Base-by-base conservation (phyloP, 352 stramenopile species). In the Hyaloperonospora brassicae region DNA sequence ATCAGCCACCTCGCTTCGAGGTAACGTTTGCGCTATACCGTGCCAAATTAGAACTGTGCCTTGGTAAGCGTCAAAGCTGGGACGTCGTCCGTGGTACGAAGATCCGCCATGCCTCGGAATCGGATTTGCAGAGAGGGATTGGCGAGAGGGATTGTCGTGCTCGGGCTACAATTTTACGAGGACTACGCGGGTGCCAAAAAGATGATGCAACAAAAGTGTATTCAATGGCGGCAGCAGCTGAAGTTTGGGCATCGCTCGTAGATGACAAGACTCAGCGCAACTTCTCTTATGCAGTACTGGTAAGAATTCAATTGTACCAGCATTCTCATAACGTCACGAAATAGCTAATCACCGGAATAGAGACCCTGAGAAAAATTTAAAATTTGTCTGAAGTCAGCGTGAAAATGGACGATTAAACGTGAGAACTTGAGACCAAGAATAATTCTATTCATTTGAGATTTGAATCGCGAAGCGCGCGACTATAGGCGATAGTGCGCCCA, bases 11-110 rank as follows among this genome's bases (percentile, higher is more conserved):
- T 8, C n/a, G 38, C 11, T 48, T 59, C 23, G 22, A 47, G 35
- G 43, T 34, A 10, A 44, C 36, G 13, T 59, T 52, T 34, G 52
- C 41, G 44, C 17, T 59, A n/a, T 59, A 57, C 35, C 44, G 25
- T 22, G 35, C 11, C 13, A 43, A 59, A 11, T 12, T 59, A 34
- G 34, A 59, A 1, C 44, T 52, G 1, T 59, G 47, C 22, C 34
- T 57, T 34, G 43, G 38, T 9, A 34, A 57, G 5, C 17, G 52
- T 22, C 21, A 59, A n/a, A 24, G 43, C 2, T 52, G 52, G 51
- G 35, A 34, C 2, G 21, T 52, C 6, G 23, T 58, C 4, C 17
- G 34, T 8, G 42, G 35, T 0, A 27, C 2, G 24, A 45, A 52
- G 22, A 14, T 40, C 7, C 44, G 52, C 3, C 23, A 47, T 7